These are phyloP conservation scores for Imleria badia DNA, from an alignment of 768 basidiomycete species.

Conservation along the genomic window DNA sequence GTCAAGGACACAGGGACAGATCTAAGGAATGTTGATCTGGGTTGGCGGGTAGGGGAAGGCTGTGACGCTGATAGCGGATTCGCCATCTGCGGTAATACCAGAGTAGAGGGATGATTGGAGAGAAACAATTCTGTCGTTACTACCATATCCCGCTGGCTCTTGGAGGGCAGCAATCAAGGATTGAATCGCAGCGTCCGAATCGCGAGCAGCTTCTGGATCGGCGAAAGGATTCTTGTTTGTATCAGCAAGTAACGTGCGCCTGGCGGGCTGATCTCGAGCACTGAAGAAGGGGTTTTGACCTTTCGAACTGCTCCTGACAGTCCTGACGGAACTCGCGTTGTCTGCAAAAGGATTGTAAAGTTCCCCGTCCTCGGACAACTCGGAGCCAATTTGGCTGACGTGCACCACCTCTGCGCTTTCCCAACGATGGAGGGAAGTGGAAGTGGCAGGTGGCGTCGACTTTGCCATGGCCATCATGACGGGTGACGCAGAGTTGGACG, in stretches of 20 bases:
- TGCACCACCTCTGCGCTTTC: constrained; percentile 67
- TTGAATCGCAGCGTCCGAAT: constrained; percentile 43
- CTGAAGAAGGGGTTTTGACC: constrained; percentile 42
- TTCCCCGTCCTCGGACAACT: neutral
- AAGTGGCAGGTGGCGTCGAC: constrained; percentile 58
- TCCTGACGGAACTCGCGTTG: constrained; percentile 14
- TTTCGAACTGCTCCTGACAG: constrained; percentile 12
- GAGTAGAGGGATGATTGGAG: constrained; percentile 52
- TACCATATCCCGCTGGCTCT: constrained; percentile 44
- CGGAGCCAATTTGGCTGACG: constrained; percentile 29
- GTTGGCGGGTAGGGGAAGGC: constrained; percentile 34
- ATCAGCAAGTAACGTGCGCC: constrained; percentile 17
- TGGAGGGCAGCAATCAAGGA: constrained; percentile 72
- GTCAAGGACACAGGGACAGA: neutral
- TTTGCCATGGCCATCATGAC: constrained; percentile 49
- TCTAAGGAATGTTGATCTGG: constrained; percentile 9
- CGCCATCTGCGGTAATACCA: constrained; percentile 22
- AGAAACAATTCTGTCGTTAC: constrained; percentile 52
- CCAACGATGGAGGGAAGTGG: constrained; percentile 57
- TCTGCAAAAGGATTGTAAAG: constrained; percentile 30
- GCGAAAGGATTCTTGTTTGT: constrained; percentile 41
- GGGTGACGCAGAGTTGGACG: constrained; percentile 50
- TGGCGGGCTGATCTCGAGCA: constrained; percentile 37
- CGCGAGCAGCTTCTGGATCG: constrained; percentile 32
- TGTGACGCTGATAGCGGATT: constrained; percentile 26